Base-by-base conservation (phyloP, 1,284 basidiomycete genomes). In the Polyporus tsugae region DNA sequence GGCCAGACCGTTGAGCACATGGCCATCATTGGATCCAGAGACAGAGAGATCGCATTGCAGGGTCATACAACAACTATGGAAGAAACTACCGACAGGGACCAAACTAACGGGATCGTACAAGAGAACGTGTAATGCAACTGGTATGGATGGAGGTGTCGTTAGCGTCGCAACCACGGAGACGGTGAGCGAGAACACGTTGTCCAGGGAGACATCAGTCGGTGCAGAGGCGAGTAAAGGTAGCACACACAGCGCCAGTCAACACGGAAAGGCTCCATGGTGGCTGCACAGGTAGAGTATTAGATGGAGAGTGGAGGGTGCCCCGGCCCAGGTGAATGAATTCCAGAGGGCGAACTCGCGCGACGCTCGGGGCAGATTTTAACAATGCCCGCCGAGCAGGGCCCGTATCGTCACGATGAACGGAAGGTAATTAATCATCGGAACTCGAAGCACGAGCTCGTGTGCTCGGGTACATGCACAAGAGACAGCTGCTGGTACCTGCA, bases 401-500 rank as follows among this genome's bases (percentile, higher is more conserved):
- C 67, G 57, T 38, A 60, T 62, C 64, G 33, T 39, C 36, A 22
- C 36, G 38, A 22, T 49, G 46, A 49, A 25, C 22, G 6, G 42
- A 13, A 53, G 73, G 29, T 36, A 74, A 46, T n/a, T 36, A 6
- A 65, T 80, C 74, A 84, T 72, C 83, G 79, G 77, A 84, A 82
- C 75, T 84, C 83, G 67, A 83, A 84, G 70, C 78, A 77, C 13
- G 81, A 76, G 70, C 74, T 81, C 17, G 79, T 79, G 62, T 73
- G 75, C 66, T 82, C 80, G n/a, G 81, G 80, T 29, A 81, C 80
- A 63, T 84, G 82, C 29, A 79, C 73, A 65, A 84, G 74, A 36
- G 82, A 82, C 63, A 84, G 72, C 68, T 84, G 81, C 71, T 84
- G 83, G 72, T 84, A 84, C 66, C 82, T 84, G 69, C 25, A 35